Evolutionary conservation across 2,329 filamentous ascomycete species (phyloP), one percentile per base, ranked within the genome.

Genomic region (Microascus cirrosus): DNA sequence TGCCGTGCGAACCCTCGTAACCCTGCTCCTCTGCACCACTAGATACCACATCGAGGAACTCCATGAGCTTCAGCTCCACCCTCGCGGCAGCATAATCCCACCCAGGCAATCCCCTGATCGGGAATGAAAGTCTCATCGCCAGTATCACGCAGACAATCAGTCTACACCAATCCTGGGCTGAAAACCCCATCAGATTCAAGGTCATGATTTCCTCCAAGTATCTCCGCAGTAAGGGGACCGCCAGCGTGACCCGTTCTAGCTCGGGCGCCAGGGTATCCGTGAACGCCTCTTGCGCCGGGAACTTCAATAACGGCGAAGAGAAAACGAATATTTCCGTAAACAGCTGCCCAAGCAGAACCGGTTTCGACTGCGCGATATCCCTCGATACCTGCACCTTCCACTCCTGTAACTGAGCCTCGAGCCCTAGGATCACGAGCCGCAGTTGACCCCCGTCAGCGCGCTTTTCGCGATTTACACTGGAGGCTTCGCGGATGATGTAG

Each of bases 401-500:
- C 18, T 78, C 73, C n/a, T 63, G 62, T 10, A 77, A 65, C 61
- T 80, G 77, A 2, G 73, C 65, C 59, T 78, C 75, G 32, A 81
- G 70, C 0, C 78, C 78, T 1, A 73, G 67, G n/a, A 77, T 63
- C 60, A 80, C 69, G 20, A 81, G 68, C 2, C 68, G 66, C 22
- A 67, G 69, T 52, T 79, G 75, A 59, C 77, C 71, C 42, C 73
- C 67, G 59, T 64, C 68, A 39, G 64, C 59, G 48, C 66, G 20
- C 64, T 62, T 25, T 13, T 57, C 62, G 10, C 60, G 59, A n/a
- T 65, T 68, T 63, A 73, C 64, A 5, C 67, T 64, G 39, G 67
- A 62, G 3, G 74, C 71, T 58, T 77, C 71, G 54, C 70, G 71
- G 1, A 68, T 62, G 15, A 76, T 68, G 42, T 73, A 71, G 6